Evolutionary conservation across 176 grass and related monocot species (phyloP).

Genomic region (Phragmites australis): DNA sequence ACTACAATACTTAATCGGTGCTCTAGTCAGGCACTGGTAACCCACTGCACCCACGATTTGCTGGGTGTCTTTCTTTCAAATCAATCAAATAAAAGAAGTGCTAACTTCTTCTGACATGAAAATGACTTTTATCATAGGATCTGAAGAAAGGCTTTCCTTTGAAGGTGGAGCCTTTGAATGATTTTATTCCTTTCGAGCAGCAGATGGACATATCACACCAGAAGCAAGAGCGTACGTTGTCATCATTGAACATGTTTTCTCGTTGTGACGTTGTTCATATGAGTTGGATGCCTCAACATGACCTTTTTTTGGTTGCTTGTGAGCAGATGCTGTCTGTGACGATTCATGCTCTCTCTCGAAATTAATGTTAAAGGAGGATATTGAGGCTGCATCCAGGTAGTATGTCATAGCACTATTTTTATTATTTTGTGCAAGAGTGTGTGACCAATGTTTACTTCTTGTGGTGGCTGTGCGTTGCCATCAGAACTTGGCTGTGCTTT

Average conservation of each 20-base stretch:
- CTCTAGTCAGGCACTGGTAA: slow-evolving; percentile 35
- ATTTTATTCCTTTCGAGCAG: slow-evolving; percentile 36
- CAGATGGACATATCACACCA: slow-evolving; percentile 38
- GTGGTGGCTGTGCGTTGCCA: background rate
- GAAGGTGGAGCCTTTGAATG: slow-evolving; percentile 50
- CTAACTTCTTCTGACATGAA: background rate
- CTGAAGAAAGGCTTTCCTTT: slow-evolving; percentile 48
- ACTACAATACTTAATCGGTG: slow-evolving; percentile 16
- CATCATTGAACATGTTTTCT: slow-evolving; percentile 12
- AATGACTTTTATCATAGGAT: slow-evolving; percentile 35
- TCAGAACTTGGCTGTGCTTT: background rate
- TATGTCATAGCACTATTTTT: slow-evolving; percentile 3
- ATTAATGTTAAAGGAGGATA: slow-evolving; percentile 58
- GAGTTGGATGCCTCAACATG: slow-evolving; percentile 9
- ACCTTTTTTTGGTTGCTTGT: slow-evolving; percentile 9
- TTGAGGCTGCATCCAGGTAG: slow-evolving; percentile 38
- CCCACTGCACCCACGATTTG: slow-evolving; percentile 7
- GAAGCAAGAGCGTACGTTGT: slow-evolving; percentile 47
- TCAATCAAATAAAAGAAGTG: background rate
- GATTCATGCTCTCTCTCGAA: slow-evolving; percentile 51
- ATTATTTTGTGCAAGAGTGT: background rate
- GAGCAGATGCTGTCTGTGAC: slow-evolving; percentile 38
- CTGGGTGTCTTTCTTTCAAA: background rate
- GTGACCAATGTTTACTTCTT: background rate
- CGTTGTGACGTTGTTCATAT: background rate